These are phyloP conservation scores for Fusarium metavorans DNA, from an alignment of 2,329 filamentous ascomycete genomes.

Conservation along the genomic window DNA sequence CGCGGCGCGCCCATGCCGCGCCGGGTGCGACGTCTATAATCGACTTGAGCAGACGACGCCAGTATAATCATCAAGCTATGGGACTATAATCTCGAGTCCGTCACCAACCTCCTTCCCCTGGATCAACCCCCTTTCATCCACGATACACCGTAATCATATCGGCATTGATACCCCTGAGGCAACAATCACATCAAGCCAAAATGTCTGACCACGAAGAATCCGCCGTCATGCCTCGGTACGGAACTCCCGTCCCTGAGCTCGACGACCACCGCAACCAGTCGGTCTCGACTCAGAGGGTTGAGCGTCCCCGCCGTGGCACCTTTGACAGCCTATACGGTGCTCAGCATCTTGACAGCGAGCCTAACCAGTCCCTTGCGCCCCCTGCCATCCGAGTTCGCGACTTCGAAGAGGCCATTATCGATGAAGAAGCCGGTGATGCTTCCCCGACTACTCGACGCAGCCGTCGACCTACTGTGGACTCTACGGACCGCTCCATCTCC, in stretches of 20 bases:
- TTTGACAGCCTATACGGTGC: conserved; percentile 76
- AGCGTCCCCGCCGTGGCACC: conserved; percentile 76
- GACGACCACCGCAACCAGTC: conserved; percentile 86
- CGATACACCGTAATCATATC: conserved; percentile 15
- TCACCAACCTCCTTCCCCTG: conserved; percentile 33
- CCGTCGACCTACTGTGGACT: conserved; percentile 69
- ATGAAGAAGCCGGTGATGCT: conserved; percentile 74
- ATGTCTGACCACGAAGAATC: conserved; percentile 77
- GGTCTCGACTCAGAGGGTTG: conserved; percentile 68
- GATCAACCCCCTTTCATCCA: conserved; percentile 18
- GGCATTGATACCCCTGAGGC: conserved; percentile 7
- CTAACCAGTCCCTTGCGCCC: conserved; percentile 37
- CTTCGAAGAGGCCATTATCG: conserved; percentile 84
- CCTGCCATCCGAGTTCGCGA: conserved; percentile 72
- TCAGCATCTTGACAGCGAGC: conserved; percentile 58
- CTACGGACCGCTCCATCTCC: conserved; percentile 76
- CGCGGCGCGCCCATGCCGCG: conserved; percentile 55
- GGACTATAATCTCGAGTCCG: conserved; percentile 47
- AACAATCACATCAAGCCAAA: conserved; percentile 45
- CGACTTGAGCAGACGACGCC: conserved; percentile 29
- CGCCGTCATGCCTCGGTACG: conserved; percentile 72
- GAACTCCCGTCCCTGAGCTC: conserved; percentile 81
- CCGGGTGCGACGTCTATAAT: conserved; percentile 48
- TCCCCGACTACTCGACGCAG: conserved; percentile 59
- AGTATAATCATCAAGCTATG: conserved; percentile 44